These are phyloP conservation scores for Ceratocystis cubensis DNA, from an alignment of 2,329 filamentous ascomycete species.

Conservation along the genomic window DNA sequence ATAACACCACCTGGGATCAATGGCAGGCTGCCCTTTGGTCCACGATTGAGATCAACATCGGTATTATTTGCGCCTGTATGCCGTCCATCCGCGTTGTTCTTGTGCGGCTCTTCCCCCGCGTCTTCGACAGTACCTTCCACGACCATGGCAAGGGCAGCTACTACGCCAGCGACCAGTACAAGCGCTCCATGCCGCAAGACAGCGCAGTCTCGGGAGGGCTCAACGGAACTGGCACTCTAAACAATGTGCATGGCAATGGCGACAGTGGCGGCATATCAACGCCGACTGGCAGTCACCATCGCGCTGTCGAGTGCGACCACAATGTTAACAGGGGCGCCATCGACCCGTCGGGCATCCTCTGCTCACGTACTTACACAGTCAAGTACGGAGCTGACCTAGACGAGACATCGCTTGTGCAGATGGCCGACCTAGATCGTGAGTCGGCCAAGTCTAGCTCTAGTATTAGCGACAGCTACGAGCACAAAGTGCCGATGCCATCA, in stretches of 20 bases:
- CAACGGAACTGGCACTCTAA: not conserved
- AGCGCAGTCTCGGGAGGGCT: not conserved
- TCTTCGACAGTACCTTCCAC: conserved; percentile 25
- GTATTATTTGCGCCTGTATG: conserved; percentile 29
- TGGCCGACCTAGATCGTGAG: conserved; percentile 17
- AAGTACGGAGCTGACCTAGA: conserved; percentile 16
- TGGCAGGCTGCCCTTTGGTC: conserved; percentile 27
- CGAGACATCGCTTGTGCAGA: conserved; percentile 16
- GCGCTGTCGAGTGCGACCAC: not conserved
- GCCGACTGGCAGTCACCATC: not conserved
- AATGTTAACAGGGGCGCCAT: not conserved
- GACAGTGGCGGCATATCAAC: not conserved
- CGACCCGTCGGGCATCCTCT: conserved; percentile 11
- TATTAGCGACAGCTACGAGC: conserved; percentile 12
- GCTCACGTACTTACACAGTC: conserved; percentile 14
- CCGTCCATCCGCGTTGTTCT: conserved; percentile 27
- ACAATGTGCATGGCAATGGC: not conserved
- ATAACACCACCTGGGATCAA: conserved; percentile 27
- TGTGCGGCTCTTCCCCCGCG: conserved; percentile 27
- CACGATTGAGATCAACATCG: conserved; percentile 28
- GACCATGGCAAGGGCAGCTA: conserved; percentile 21
- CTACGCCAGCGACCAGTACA: conserved; percentile 24
- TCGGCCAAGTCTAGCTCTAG: not conserved
- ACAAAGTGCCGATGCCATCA: conserved; percentile 15
- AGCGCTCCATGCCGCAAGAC: not conserved